These are phyloP conservation scores for Akanthomyces lecanii DNA, from an alignment of 2,329 filamentous ascomycete genomes.

Conservation along the genomic window DNA sequence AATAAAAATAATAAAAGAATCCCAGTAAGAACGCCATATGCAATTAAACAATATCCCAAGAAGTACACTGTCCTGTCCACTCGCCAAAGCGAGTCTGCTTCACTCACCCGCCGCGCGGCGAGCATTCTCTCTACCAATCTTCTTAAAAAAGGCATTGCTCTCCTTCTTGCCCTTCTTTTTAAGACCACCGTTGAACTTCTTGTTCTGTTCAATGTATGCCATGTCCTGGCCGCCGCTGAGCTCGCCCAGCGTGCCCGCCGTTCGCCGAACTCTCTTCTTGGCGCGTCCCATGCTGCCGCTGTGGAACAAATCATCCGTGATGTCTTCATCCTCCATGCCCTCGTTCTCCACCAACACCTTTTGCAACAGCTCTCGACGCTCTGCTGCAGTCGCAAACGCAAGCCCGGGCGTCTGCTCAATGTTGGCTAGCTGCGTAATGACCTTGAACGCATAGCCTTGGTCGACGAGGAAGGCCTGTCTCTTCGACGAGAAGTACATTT, in stretches of 20 bases:
- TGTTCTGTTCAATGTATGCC: slow-evolving; percentile 89
- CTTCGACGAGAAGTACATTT: slow-evolving; percentile 98
- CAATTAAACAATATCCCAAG: neutral
- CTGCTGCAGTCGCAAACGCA: slow-evolving; percentile 71
- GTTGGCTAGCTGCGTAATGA: slow-evolving; percentile 91
- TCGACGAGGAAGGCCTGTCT: slow-evolving; percentile 95
- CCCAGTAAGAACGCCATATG: neutral
- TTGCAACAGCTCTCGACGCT: slow-evolving; percentile 80
- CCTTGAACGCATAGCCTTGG: slow-evolving; percentile 97
- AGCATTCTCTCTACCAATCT: slow-evolving; percentile 39
- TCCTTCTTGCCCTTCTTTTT: slow-evolving; percentile 39
- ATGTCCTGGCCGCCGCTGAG: slow-evolving; percentile 91
- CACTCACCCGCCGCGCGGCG: slow-evolving; percentile 32
- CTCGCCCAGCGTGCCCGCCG: slow-evolving; percentile 79
- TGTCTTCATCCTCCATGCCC: slow-evolving; percentile 66
- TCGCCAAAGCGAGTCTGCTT: neutral
- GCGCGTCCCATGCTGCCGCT: slow-evolving; percentile 43
- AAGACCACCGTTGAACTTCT: slow-evolving; percentile 53
- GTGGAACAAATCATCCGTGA: slow-evolving; percentile 42
- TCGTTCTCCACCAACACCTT: slow-evolving; percentile 89
- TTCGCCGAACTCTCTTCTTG: slow-evolving; percentile 65
- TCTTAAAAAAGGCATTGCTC: slow-evolving; percentile 39
- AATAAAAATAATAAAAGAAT: neutral
- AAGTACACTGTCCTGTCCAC: neutral
- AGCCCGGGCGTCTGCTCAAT: slow-evolving; percentile 80